Conservation (phyloP, 371 early-diverging fungal species). For the Mucor saturninus region DNA sequence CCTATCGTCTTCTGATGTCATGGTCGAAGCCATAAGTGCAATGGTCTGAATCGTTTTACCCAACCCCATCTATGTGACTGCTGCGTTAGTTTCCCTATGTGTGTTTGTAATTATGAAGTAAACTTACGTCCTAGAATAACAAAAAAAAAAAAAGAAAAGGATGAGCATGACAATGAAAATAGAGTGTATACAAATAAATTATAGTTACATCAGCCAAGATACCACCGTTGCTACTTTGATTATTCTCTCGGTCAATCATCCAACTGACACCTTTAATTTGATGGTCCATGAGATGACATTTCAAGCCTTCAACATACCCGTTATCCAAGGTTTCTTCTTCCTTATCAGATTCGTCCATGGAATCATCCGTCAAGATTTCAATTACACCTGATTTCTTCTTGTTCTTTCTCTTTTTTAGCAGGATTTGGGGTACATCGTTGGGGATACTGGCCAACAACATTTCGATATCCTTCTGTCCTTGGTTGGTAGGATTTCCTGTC, state of each 20-base stretch:
- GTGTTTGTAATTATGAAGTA: neutral
- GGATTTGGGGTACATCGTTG: slow-evolving; percentile 17
- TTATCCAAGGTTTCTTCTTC: slow-evolving; percentile 21
- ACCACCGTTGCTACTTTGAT: slow-evolving; percentile 65
- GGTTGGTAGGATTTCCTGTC: neutral
- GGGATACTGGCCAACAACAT: slow-evolving; percentile 47
- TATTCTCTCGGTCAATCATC: slow-evolving; percentile 55
- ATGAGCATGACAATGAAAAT: neutral
- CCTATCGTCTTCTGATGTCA: slow-evolving; percentile 26
- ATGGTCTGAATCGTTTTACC: slow-evolving; percentile 93
- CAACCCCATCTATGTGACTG: slow-evolving; percentile 70
- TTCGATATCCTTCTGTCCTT: slow-evolving; percentile 42
- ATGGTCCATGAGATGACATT: slow-evolving; percentile 41
- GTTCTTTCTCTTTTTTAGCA: slow-evolving; percentile 12
- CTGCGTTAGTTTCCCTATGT: neutral
- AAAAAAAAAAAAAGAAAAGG: neutral
- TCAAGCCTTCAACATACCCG: slow-evolving; percentile 39
- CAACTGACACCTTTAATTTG: slow-evolving; percentile 48
- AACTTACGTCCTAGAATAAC: slow-evolving; percentile 31
- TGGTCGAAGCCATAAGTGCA: slow-evolving; percentile 63
- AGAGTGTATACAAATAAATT: neutral
- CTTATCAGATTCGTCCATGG: slow-evolving; percentile 1
- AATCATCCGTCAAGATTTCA: slow-evolving; percentile 13
- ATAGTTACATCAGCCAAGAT: slow-evolving; percentile 75
- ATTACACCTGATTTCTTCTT: slow-evolving; percentile 2